These are phyloP conservation scores for Lactarius hengduanensis DNA, from an alignment of 768 basidiomycete species.

Conservation along the genomic window DNA sequence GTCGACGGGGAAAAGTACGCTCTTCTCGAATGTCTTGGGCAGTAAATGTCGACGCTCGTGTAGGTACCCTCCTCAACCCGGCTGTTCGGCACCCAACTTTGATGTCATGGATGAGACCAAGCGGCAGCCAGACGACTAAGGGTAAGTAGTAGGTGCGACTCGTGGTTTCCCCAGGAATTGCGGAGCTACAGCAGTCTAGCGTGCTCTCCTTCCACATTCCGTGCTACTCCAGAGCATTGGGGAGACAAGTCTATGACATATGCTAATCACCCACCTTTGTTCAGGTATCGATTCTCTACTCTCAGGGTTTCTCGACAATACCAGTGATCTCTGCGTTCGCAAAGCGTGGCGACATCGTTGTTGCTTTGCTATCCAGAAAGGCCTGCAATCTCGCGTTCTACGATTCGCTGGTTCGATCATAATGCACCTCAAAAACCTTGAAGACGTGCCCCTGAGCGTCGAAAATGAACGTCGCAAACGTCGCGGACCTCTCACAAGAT, in stretches of 20 bases:
- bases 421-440: too few relatives aligned
- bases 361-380: too few relatives aligned
- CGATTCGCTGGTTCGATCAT: too few relatives aligned
- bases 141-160: conserved; percentile 45
- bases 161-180: not conserved
- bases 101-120: conserved; percentile 97
- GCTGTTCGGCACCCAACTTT: conserved; percentile 93
- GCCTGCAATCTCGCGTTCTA: too few relatives aligned
- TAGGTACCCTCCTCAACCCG: conserved; percentile 95
- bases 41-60: not conserved
- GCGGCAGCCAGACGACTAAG: conserved; percentile 97
- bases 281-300: too few relatives aligned
- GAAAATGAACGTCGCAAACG: too few relatives aligned
- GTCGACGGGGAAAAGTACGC: conserved; percentile 91
- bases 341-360: too few relatives aligned
- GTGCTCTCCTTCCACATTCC: not conserved
- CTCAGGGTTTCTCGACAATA: too few relatives aligned
- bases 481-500: too few relatives aligned
- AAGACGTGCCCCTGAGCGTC: too few relatives aligned
- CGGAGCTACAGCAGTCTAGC: not conserved
- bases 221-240: not conserved
- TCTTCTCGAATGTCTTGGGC: not conserved
- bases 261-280: not conserved
- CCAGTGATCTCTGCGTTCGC: too few relatives aligned
- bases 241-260: not conserved